A percentile compares a stretch with the other conserved stretches of the same genome.
phyloP scores from a whole-genome alignment of 805 yeast species.

The Candida nitratophila region DNA sequence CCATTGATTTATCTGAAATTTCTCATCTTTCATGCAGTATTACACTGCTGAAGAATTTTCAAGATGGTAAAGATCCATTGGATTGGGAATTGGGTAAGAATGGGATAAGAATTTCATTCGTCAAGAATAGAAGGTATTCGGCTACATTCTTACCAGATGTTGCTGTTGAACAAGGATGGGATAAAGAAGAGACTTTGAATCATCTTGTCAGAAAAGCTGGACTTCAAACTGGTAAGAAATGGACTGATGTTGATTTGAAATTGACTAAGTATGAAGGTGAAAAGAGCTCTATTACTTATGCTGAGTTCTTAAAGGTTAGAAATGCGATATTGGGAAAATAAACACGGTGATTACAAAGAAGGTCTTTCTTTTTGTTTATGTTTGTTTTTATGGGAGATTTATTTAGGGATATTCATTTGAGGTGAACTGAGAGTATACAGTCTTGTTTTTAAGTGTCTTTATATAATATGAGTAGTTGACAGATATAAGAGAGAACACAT shows the following conservation, averaged over 20 bases:
- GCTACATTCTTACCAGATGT: conserved; percentile 92
- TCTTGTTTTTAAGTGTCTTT: too few relatives aligned
- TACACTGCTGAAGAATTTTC: conserved; percentile 58
- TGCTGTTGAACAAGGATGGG: conserved; percentile 84
- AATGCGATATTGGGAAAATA: not conserved
- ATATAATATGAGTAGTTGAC: too few relatives aligned
- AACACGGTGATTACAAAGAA: too few relatives aligned
- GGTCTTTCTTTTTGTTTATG: too few relatives aligned
- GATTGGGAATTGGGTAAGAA: conserved; percentile 83
- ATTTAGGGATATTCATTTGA: too few relatives aligned
- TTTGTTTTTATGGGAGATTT: too few relatives aligned
- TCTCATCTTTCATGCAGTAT: conserved; percentile 47
- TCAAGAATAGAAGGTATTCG: conserved; percentile 31
- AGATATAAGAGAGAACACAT: too few relatives aligned
- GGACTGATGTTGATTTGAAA: conserved; percentile 30
- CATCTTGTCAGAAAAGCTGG: conserved; percentile 76
- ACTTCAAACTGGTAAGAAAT: conserved; percentile 10
- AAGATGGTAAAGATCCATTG: conserved; percentile 38
- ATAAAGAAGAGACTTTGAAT: conserved; percentile 58
- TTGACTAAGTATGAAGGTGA: conserved; percentile 52
- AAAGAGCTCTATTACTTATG: conserved; percentile 35
- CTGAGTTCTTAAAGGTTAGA: conserved; percentile 28
- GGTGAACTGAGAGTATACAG: too few relatives aligned
- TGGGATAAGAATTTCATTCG: conserved; percentile 63
- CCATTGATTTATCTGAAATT: conserved; percentile 53